Evolutionary conservation across 2,329 filamentous ascomycete species (phyloP), one percentile per base, ranked within the genome.

Genomic region (Aspergillus pseudoviridinutans): DNA sequence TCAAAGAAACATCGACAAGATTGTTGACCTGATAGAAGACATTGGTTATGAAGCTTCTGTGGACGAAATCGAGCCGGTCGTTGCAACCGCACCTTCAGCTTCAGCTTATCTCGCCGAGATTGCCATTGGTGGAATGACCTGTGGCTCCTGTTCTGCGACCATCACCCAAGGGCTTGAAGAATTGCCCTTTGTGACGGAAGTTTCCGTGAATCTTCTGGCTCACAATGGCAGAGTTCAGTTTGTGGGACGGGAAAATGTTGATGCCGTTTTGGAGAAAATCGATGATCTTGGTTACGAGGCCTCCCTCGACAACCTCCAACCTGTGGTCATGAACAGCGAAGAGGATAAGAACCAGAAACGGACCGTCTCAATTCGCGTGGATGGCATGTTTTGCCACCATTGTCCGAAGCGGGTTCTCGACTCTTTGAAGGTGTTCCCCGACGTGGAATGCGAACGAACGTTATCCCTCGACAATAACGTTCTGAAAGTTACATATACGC

Each of bases 331-430:
- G 27, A 64, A 80, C 17, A 58, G 69, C 1, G 62, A 73, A n/a
- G 32, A 56, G 17, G 64, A 73, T 4, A 60, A 59, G 4, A 49
- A 58, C 0, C 63, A 65, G 50, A 71, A 79, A 52, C 78, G 89
- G 50, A 85, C 84, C 1, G 80, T 91, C 2, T 82, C 87, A 55
- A 84, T 92, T 56, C 74, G 74, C 42, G 78, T 93, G 51, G 82
- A 88, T 51, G 90, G 90, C 51, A 87, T 92, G 76, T 91, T 89
- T 72, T 92, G 90, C 72, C 79, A 82, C 14, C 85, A 89, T 66
- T 92, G 89, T 64, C 87, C 88, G 0, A 76, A 79, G 32, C 77
- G 72, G 49, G 66, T 79, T 12, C 53, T 73, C 10, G 54, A 63
- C 7, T 68, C 72, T 4, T 54, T 79, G 51, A 64, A 79, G 46